A percentile compares a stretch with the other conserved stretches of the same genome.
phyloP scores from a whole-genome alignment of 2,329 filamentous ascomycete species.

The Epichloe baconii region DNA sequence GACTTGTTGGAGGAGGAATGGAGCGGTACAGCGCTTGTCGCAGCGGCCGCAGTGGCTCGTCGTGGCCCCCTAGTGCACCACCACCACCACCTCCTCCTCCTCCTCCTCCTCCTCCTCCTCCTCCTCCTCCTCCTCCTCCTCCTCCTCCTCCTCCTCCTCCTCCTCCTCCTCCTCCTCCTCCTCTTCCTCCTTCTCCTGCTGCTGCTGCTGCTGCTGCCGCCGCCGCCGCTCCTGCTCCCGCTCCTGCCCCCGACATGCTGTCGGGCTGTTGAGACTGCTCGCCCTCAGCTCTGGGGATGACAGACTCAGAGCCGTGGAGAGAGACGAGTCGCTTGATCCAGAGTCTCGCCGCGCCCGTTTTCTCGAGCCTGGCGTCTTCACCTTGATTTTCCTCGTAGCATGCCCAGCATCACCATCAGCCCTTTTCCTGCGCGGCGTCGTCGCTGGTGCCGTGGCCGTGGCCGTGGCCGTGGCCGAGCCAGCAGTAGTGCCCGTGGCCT shows the following conservation, averaged over 20 bases:
- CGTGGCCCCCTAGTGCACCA: not conserved
- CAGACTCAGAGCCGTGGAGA: constrained; percentile 26
- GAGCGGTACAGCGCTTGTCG: not conserved
- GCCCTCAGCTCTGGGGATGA: constrained; percentile 25
- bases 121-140: not conserved
- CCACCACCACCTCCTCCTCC: not conserved
- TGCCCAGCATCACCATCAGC: not conserved
- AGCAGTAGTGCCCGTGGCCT: constrained; percentile 1
- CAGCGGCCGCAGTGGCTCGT: not conserved
- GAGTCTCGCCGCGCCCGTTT: constrained; percentile 24
- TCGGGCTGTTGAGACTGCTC: constrained; percentile 6
- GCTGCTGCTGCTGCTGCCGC: not conserved
- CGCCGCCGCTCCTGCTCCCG: not conserved
- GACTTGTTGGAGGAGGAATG: not conserved
- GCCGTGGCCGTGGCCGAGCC: not conserved
- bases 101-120: constrained; percentile 1
- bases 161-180: not conserved
- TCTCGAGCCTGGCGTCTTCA: constrained; percentile 23
- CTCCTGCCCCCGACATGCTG: constrained; percentile 1
- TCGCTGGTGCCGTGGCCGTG: not conserved
- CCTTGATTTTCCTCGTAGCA: constrained; percentile 9
- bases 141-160: not conserved
- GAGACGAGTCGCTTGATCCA: constrained; percentile 29
- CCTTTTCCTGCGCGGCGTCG: constrained; percentile 2
- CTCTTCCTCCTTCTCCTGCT: constrained; percentile 1